These are phyloP conservation scores for Artemisia argyi DNA, from an alignment of 129 eudicot species.

Conservation along the genomic window DNA sequence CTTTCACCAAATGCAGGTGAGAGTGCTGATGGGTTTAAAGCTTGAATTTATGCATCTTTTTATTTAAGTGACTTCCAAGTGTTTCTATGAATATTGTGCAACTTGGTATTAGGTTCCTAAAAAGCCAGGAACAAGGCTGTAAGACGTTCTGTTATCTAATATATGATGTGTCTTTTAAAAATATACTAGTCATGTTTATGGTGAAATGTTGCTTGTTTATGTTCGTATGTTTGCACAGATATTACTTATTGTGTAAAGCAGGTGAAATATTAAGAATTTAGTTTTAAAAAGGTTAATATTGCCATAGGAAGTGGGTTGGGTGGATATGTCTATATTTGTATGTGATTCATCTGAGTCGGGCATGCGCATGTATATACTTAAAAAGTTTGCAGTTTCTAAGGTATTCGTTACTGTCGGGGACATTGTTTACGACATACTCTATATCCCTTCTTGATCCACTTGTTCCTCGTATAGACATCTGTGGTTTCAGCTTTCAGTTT, in stretches of 20 bases:
- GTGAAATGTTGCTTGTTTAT: background rate
- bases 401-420: too few species aligned
- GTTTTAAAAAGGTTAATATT: background rate
- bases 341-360: too few species aligned
- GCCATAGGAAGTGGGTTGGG: too few species aligned
- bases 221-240: background rate
- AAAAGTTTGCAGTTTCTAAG: too few species aligned
- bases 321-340: too few species aligned
- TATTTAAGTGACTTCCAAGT: background rate
- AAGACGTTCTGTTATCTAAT: background rate
- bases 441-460: too few species aligned
- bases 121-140: background rate
- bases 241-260: background rate
- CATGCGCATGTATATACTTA: too few species aligned
- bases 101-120: background rate
- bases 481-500: too few species aligned
- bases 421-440: too few species aligned
- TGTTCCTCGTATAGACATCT: too few species aligned
- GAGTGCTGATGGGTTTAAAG: slow-evolving; percentile 18
- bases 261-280: background rate
- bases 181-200: too few species aligned
- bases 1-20: slow-evolving; percentile 24
- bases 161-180: too few species aligned
- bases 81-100: background rate
- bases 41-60: slow-evolving; percentile 7